phyloP scores from a whole-genome alignment of 192 early-diverging fungal species.

The Entomortierella lignicola region DNA sequence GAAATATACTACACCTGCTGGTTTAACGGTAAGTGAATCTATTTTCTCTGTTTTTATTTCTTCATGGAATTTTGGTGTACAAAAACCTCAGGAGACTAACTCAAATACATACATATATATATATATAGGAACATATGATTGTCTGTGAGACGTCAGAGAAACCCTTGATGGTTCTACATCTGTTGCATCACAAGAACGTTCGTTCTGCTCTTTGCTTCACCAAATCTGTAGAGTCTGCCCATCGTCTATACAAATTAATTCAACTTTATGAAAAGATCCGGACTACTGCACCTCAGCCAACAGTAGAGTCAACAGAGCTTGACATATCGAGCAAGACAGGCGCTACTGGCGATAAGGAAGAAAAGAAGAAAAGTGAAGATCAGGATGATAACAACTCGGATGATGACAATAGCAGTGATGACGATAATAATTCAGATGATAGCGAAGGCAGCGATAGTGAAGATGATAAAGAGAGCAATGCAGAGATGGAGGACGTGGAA shows the following conservation, averaged over 20 bases:
- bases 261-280: conserved; percentile 65
- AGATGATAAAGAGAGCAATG: conserved; percentile 19
- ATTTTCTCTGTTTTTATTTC: background rate
- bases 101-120: background rate
- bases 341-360: background rate
- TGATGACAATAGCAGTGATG: conserved; percentile 3
- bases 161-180: conserved; percentile 86
- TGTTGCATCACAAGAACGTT: conserved; percentile 74
- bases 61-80: background rate
- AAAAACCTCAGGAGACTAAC: background rate
- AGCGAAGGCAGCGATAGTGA: background rate
- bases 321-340: background rate
- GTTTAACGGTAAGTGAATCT: conserved; percentile 56
- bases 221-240: conserved; percentile 91
- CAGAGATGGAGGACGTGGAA: conserved; percentile 40
- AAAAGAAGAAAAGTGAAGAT: background rate
- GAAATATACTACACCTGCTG: conserved; percentile 67
- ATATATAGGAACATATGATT: conserved; percentile 81
- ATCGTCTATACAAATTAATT: conserved; percentile 80
- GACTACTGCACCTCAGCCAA: background rate
- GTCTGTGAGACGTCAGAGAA: conserved; percentile 74
- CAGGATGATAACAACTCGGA: background rate
- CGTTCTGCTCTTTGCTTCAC: conserved; percentile 85
- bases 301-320: background rate
- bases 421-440: background rate